Conservation (phyloP, 116 monocot species). For the Phalaenopsis hybrid region DNA sequence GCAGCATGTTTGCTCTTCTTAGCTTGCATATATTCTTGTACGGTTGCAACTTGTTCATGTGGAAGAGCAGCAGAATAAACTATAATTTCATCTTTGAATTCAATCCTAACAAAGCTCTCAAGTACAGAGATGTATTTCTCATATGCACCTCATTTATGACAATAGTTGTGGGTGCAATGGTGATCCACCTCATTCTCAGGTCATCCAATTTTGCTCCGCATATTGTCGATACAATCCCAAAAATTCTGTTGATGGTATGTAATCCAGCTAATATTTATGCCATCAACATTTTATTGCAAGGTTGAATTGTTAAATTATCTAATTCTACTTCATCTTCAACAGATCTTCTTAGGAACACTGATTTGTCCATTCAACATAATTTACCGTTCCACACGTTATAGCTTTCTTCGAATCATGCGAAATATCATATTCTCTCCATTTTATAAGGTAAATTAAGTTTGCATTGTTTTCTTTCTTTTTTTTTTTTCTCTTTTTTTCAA, state of each 20-base stretch:
- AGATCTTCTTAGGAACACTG: too few relatives aligned
- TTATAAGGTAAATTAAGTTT: too few relatives aligned
- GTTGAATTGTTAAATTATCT: too few relatives aligned
- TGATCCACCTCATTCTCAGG: conserved; percentile 57
- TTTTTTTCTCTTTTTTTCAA: too few relatives aligned
- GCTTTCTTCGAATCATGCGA: too few relatives aligned
- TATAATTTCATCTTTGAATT: conserved; percentile 98
- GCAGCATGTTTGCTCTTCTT: conserved; percentile 87
- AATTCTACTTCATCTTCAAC: too few relatives aligned
- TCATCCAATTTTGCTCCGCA: conserved; percentile 16
- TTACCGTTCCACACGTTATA: too few relatives aligned
- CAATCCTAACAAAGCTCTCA: conserved; percentile 58
- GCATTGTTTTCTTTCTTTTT: too few relatives aligned
- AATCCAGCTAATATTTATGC: conserved; percentile 13
- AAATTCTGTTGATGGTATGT: too few relatives aligned
- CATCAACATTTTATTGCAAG: neutral
- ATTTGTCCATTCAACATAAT: too few relatives aligned
- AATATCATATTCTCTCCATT: too few relatives aligned
- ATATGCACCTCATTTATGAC: conserved; percentile 82
- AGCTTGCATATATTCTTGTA: conserved; percentile 91
- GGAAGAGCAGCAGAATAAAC: conserved; percentile 85
- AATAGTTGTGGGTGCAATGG: conserved; percentile 60
- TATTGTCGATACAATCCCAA: too few relatives aligned
- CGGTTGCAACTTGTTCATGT: conserved; percentile 84
- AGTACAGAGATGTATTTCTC: conserved; percentile 87